phyloP scores from a whole-genome alignment of 306 rosid species.

The Casuarina glauca region DNA sequence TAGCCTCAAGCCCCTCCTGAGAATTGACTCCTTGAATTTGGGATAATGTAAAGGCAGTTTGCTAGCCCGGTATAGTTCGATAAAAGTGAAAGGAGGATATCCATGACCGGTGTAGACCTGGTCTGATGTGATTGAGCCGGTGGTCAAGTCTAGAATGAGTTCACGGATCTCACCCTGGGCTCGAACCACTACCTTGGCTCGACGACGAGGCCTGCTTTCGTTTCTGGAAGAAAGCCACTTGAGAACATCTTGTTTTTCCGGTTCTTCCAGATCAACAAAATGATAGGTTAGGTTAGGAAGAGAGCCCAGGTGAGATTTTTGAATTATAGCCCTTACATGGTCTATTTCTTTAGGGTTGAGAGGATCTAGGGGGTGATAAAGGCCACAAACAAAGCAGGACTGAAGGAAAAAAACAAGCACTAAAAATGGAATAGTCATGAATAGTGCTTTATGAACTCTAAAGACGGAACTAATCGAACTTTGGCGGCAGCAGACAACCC shows the following conservation, averaged over 20 bases:
- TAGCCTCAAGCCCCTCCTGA: conserved; percentile 60
- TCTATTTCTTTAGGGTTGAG: conserved; percentile 61
- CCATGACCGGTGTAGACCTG: conserved; percentile 65
- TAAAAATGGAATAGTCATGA: conserved; percentile 45
- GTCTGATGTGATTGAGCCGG: conserved; percentile 47
- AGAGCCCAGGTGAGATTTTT: conserved; percentile 55
- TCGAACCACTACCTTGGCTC: conserved; percentile 67
- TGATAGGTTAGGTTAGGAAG: conserved; percentile 76
- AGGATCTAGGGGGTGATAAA: conserved; percentile 80
- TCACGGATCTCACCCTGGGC: conserved; percentile 60
- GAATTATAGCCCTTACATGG: conserved; percentile 48
- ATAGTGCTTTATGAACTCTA: conserved; percentile 7
- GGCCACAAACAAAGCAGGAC: conserved; percentile 23
- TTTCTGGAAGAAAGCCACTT: conserved; percentile 57
- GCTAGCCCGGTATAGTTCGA: conserved; percentile 67
- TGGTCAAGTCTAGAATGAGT: conserved; percentile 59
- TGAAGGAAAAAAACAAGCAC: conserved; percentile 37
- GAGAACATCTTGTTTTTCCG: conserved; percentile 66
- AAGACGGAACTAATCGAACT: neutral
- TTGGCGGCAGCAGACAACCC: neutral
- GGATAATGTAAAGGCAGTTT: conserved; percentile 60
- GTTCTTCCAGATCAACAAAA: conserved; percentile 71
- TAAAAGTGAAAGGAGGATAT: conserved; percentile 69
- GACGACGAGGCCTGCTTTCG: conserved; percentile 40
- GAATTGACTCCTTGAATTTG: conserved; percentile 53